These are phyloP conservation scores for Fusarium mexicanum DNA, from an alignment of 2,329 filamentous ascomycete genomes.

Conservation along the genomic window DNA sequence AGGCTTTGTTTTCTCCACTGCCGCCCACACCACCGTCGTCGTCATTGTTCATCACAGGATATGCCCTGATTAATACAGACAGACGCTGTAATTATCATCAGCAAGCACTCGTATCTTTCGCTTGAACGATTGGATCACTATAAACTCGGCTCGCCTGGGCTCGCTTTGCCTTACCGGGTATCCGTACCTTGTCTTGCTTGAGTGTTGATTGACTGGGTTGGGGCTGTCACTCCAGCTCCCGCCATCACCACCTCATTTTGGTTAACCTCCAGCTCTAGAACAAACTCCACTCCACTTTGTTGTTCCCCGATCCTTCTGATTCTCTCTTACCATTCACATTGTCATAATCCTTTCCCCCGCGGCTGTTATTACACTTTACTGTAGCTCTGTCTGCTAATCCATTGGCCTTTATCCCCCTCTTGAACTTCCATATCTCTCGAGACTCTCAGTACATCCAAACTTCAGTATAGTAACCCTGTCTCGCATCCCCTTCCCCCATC, in stretches of 20 bases:
- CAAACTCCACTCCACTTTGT: slow-evolving; percentile 35
- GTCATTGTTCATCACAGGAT: slow-evolving; percentile 10
- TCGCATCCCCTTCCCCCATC: slow-evolving; percentile 23
- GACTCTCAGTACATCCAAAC: not conserved
- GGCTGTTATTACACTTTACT: not conserved
- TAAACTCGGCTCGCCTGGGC: not conserved
- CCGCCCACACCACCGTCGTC: slow-evolving; percentile 26
- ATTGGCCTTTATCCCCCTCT: slow-evolving; percentile 9
- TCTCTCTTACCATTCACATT: slow-evolving; percentile 7
- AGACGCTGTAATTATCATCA: not conserved
- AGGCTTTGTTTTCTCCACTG: slow-evolving; percentile 21
- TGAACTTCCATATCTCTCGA: not conserved
- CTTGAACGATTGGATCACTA: not conserved
- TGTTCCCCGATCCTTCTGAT: slow-evolving; percentile 28
- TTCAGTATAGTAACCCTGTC: slow-evolving; percentile 20
- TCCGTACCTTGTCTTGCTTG: not conserved
- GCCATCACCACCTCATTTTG: slow-evolving; percentile 27
- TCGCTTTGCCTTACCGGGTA: slow-evolving; percentile 16
- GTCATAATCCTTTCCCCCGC: slow-evolving; percentile 17
- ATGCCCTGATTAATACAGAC: not conserved
- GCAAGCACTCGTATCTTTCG: not conserved
- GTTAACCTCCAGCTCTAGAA: slow-evolving; percentile 33
- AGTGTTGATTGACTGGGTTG: not conserved
- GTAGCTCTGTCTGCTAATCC: not conserved
- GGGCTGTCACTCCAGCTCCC: slow-evolving; percentile 28